Base-by-base conservation (phyloP, 1,284 basidiomycete genomes). In the Cutaneotrichosporon mucoides region DNA sequence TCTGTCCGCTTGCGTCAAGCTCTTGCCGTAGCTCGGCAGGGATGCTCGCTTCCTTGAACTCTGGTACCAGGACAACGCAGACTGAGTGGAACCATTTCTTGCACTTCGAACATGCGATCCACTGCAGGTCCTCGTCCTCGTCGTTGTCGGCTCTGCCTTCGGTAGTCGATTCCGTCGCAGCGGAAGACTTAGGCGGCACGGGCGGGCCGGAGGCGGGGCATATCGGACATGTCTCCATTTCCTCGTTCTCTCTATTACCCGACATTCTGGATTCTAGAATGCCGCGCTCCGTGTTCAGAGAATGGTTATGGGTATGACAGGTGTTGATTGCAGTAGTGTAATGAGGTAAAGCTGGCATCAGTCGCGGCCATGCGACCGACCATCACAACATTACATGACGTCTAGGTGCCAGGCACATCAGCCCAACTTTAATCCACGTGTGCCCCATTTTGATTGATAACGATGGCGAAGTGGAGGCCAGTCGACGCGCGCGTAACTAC, bases 61-160 rank as follows among this genome's bases (percentile, higher is more conserved):
- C 63, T 5, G 62, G 61, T 1, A 53, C 56, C 1, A 61, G 55
- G 3, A 70, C 37, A 1, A 76, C 57, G 54, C 77, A 79, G 11
- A 66, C 70, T 0, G 72, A 66, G 64, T 79, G 77, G 42, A 68
- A 73, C 77, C 77, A 79, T 11, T 52, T 67, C 16, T 62, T 46
- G 59, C 77, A 79, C 47, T 71, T 72, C 9, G 66, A 65, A 53
- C 77, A 79, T 7, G 67, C 73, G 54, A 79, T 71, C 77, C 77
- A 79, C 33, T 64, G 60, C 36, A 75, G 61, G 13, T 62, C 66
- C n/a, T 15, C 64, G 55, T 47, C 58, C 37, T 62, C 61, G 7
- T 36, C 44, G 37, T 47, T 41, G 56, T 40, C 9, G 38, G 24
- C 24, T 24, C 24, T 24, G 24, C 24, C 24, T 24, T 24, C 24